Conservation (phyloP, 768 basidiomycete species). For the Lactarius vividus region DNA sequence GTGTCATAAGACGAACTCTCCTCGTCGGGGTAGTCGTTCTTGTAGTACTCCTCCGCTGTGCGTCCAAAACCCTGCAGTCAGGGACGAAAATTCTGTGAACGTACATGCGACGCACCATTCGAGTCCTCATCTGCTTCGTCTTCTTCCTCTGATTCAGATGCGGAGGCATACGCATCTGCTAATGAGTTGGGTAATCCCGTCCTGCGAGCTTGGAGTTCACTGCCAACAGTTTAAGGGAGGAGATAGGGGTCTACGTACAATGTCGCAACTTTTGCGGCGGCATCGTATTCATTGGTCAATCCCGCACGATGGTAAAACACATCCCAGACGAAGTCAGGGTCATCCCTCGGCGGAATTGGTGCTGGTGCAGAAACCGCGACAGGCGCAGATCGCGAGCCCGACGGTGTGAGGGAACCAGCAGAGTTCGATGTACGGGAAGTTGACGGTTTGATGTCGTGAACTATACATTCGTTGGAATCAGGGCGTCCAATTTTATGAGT, state of each 20-base stretch:
- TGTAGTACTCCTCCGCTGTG: slow-evolving; percentile 78
- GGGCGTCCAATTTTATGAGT: background rate
- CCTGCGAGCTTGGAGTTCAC: slow-evolving; percentile 35
- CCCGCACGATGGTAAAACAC: slow-evolving; percentile 73
- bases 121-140: slow-evolving; percentile 85
- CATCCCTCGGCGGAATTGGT: slow-evolving; percentile 17
- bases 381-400: slow-evolving; percentile 8
- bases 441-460: slow-evolving; percentile 12
- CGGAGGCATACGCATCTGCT: slow-evolving; percentile 47
- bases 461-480: slow-evolving; percentile 4
- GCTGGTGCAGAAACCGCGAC: slow-evolving; percentile 13
- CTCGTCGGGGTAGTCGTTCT: slow-evolving; percentile 82
- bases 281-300: slow-evolving; percentile 57
- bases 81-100: background rate
- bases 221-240: slow-evolving; percentile 5
- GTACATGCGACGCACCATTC: slow-evolving; percentile 50
- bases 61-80: background rate
- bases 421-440: slow-evolving; percentile 11
- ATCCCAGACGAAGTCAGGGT: slow-evolving; percentile 78
- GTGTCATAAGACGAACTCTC: slow-evolving; percentile 38
- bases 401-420: slow-evolving; percentile 17
- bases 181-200: slow-evolving; percentile 62
- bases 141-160: slow-evolving; percentile 62
- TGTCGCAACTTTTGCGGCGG: slow-evolving; percentile 54
- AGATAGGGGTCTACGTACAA: slow-evolving; percentile 45